Conservation (phyloP, 2,329 filamentous ascomycete genomes). For the Pseudogymnoascus sp. region DNA sequence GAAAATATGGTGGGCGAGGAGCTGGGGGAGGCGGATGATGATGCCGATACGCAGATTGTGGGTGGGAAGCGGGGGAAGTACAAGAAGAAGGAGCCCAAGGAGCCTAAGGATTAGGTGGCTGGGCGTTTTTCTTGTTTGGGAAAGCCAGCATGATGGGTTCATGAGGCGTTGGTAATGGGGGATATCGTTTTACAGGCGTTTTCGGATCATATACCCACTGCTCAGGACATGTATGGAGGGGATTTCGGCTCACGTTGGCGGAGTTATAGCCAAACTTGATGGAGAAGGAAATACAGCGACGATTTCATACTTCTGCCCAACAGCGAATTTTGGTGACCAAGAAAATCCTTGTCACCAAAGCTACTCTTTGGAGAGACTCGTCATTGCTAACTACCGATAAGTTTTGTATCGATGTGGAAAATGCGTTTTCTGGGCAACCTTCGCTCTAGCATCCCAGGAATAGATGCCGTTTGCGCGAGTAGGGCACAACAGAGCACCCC, state of each 20-base stretch:
- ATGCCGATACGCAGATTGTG: conserved; percentile 28
- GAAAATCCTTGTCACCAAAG: not conserved
- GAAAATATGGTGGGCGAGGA: conserved; percentile 33
- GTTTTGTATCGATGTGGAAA: not conserved
- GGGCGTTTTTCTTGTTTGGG: not conserved
- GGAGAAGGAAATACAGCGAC: not conserved
- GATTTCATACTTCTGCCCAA: not conserved
- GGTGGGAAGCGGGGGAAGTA: conserved; percentile 16
- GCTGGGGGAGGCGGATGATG: conserved; percentile 46
- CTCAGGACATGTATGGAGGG: not conserved
- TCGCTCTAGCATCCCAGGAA: not conserved
- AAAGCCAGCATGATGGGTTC: not conserved
- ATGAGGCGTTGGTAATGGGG: not conserved
- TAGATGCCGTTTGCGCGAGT: not conserved
- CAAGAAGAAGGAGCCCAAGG: conserved; percentile 6
- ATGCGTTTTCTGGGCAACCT: not conserved
- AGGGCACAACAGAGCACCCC: not conserved
- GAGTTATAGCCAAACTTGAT: not conserved
- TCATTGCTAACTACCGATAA: not conserved
- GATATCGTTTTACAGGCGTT: not conserved
- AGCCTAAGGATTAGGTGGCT: conserved; percentile 1
- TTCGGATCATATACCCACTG: conserved; percentile 5
- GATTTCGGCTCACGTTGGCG: not conserved
- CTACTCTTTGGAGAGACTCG: not conserved
- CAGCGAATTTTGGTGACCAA: not conserved